Evolutionary conservation across 305 asterid species (phyloP).

Genomic region (Plantago lanceolata): DNA sequence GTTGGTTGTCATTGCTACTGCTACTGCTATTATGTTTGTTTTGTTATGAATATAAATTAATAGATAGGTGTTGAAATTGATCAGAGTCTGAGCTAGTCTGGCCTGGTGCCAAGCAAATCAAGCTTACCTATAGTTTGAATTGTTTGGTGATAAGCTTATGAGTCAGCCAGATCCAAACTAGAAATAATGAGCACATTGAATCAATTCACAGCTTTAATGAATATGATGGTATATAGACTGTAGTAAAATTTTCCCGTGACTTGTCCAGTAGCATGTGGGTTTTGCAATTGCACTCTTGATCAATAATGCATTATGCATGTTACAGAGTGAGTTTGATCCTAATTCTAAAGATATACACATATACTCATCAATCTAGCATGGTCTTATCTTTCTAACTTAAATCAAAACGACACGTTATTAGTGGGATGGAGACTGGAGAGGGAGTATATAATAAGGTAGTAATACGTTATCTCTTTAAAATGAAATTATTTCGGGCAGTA

Average conservation of each 20-base stretch:
- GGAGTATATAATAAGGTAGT: no score
- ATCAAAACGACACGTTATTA: no score
- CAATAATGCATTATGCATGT: not conserved
- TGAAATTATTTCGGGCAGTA: no score
- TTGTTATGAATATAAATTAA: no score
- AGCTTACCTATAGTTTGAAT: not conserved
- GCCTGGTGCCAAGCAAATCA: not conserved
- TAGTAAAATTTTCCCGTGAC: not conserved
- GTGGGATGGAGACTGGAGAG: not conserved
- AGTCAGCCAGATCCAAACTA: not conserved
- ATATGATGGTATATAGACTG: no score
- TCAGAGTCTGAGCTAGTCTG: not conserved
- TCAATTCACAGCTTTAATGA: not conserved
- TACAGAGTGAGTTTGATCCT: not conserved
- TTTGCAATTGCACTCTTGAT: not conserved
- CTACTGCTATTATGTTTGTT: no score
- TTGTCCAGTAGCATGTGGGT: constrained; percentile 4
- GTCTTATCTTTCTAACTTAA: no score
- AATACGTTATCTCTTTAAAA: no score
- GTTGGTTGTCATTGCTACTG: no score
- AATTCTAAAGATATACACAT: not conserved
- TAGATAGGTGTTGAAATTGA: not conserved
- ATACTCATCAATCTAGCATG: not conserved
- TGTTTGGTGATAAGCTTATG: not conserved
- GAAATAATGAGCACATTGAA: not conserved